Evolutionary conservation across 2,329 filamentous ascomycete species (phyloP).

Genomic region (Dryadomyces sulphureus): DNA sequence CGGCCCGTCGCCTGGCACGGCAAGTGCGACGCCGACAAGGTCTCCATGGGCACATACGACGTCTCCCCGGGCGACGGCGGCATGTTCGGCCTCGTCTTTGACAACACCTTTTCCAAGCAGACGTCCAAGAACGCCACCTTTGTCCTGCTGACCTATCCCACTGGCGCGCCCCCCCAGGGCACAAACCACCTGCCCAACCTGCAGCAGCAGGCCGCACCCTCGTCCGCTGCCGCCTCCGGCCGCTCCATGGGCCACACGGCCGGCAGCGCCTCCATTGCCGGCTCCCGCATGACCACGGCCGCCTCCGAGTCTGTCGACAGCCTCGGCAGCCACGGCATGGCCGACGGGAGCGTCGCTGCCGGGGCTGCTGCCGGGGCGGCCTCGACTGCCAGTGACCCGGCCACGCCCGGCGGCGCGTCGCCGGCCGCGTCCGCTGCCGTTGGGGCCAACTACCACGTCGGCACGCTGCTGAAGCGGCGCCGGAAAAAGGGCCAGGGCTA

Average conservation of each 20-base stretch:
- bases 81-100: slow-evolving; percentile 93
- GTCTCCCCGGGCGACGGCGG: slow-evolving; percentile 61
- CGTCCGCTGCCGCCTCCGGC: slow-evolving; percentile 6
- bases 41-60: slow-evolving; percentile 79
- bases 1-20: slow-evolving; percentile 71
- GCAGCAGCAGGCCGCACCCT: slow-evolving; percentile 16
- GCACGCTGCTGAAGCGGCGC: slow-evolving; percentile 74
- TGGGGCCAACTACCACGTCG: slow-evolving; percentile 54
- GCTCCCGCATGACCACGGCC: slow-evolving; percentile 6
- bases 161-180: slow-evolving; percentile 61
- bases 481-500: slow-evolving; percentile 90
- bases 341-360: slow-evolving; percentile 9
- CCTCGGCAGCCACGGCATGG: slow-evolving; percentile 34
- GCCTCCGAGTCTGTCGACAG: slow-evolving; percentile 46
- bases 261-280: no score
- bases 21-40: slow-evolving; percentile 92
- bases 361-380: background rate
- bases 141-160: slow-evolving; percentile 86
- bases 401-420: background rate
- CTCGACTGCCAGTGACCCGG: background rate
- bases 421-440: slow-evolving; percentile 14
- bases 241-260: slow-evolving; percentile 4
- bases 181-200: slow-evolving; percentile 53
- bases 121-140: slow-evolving; percentile 91
- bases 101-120: slow-evolving; percentile 97